Base-by-base conservation (phyloP, 1,284 basidiomycete genomes). In the Erythrobasidium hasegawianum region DNA sequence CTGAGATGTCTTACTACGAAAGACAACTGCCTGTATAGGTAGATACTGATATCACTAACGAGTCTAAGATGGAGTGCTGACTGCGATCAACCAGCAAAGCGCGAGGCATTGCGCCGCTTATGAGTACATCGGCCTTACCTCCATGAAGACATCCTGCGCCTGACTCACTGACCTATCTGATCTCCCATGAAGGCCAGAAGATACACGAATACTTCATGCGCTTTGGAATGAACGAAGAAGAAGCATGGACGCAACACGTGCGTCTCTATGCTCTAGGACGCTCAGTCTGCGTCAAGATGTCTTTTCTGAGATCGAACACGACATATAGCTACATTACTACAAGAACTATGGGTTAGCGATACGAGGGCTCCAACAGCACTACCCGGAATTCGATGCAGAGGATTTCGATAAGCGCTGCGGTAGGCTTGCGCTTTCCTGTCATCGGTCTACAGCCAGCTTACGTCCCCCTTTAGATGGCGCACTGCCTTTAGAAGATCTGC, bases 11-110 rank as follows among this genome's bases (percentile, higher is more conserved):
- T 16, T 1, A 18, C 20, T 5, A 16, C 38, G 13, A 43, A n/a
- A 65, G 62, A 65, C 24, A 65, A 65, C 62, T 65, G 62, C 52
- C 56, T 65, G 22, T 65, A 65, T 47, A 65, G 62, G 62, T 65
- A 9, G 11, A 22, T 16, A 24, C 33, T 7, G 26, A n/a, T 20
- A 18, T 16, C 2, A 18, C 22, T n/a, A 47, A 47, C n/a, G n/a
- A n/a, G n/a, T n/a, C n/a, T n/a, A n/a, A n/a, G n/a, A n/a, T n/a
- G n/a, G n/a, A n/a, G n/a, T n/a, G 16, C 22, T n/a, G n/a, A 47
- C 43, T 41, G n/a, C 41, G 20, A 20, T 2, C 8, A 14, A 4
- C 5, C 47, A 65, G 62, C 56, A 57, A 57, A 40, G 57, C 62
- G 18, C 22, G 39, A 20, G 62, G 62, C 56, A 65, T 65, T 29